Base-by-base conservation (phyloP, 192 early-diverging fungal genomes). In the Coemansia sp. region DNA sequence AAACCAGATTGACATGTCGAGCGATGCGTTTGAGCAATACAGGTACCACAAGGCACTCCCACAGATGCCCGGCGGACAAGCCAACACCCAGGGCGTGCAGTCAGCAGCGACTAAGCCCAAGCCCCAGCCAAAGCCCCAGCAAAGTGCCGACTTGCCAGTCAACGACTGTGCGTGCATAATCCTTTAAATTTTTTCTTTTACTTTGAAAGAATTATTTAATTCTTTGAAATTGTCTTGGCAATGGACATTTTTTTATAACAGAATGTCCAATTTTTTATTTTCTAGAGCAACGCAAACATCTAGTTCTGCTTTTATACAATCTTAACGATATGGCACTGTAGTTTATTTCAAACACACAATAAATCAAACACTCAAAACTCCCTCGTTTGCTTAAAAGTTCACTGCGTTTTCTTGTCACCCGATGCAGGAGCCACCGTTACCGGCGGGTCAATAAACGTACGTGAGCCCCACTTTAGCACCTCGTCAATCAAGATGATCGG, bases 401-500 rank as follows among this genome's bases (percentile, higher is more conserved):
- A 64, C 57, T 38, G 57, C 22, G 42, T 64, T 46, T 74, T 75
- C 62, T 61, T 61, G 7, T 47, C 14, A 3, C 38, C 47, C 28
- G 22, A 12, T 6, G 30, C 56, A 14, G 2, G n/a, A 2, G 16
- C 43, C 22, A n/a, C 33, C 5, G 35, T 40, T 16, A 58, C 47
- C 8, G 73, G 73, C 27, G 73, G 73, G 48, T 77, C 67, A 19
- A 77, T 45, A 60, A 72, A 86, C 5, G 74, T 84, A 22, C 85
- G 81, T 25, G 81, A 82, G 25, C 89, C 65, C 58, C 83, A 83
- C 82, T 99, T 99, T 57, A 99, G 80, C 6, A 86, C 56, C 80
- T 99, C 97, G 69, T 99, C 97, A 28, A 98, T 83, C 18, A 92
- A 29, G 49, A 99, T 88, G 18, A 99, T 93, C 10, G 97, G 97